Evolutionary conservation across 2,329 filamentous ascomycete species (phyloP).

Genomic region (Xylaria digitata): DNA sequence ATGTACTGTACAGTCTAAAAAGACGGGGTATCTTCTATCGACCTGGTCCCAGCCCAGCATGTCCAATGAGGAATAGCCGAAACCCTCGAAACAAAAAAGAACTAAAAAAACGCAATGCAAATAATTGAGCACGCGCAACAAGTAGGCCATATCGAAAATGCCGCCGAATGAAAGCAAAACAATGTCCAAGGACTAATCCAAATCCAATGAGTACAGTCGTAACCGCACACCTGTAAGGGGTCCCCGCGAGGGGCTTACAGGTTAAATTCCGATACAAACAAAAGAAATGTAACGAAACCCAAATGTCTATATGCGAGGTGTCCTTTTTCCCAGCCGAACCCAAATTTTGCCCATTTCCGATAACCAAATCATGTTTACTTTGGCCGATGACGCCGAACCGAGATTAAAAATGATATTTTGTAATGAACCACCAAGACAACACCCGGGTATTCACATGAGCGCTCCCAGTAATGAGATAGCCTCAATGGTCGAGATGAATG

Average conservation of each 20-base stretch:
- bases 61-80: conserved; percentile 46
- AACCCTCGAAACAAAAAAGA: conserved; percentile 43
- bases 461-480: neutral
- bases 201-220: conserved; percentile 48
- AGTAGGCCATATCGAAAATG: conserved; percentile 42
- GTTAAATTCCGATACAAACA: conserved; percentile 40
- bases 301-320: conserved; percentile 51
- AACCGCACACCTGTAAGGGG: conserved; percentile 35
- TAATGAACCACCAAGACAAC: conserved; percentile 15
- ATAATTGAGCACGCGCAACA: conserved; percentile 28
- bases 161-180: conserved; percentile 43
- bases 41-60: conserved; percentile 52
- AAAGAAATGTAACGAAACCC: conserved; percentile 43
- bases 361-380: conserved; percentile 38
- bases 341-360: conserved; percentile 47
- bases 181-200: conserved; percentile 42
- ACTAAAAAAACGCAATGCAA: conserved; percentile 33
- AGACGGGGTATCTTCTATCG: conserved; percentile 53
- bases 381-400: conserved; percentile 43
- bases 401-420: conserved; percentile 43
- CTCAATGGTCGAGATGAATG: neutral
- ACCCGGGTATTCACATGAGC: neutral
- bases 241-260: conserved; percentile 44
- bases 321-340: conserved; percentile 50
- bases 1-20: conserved; percentile 54